Conservation (phyloP, 192 early-diverging fungal genomes). For the Coemansia nantahalensis region DNA sequence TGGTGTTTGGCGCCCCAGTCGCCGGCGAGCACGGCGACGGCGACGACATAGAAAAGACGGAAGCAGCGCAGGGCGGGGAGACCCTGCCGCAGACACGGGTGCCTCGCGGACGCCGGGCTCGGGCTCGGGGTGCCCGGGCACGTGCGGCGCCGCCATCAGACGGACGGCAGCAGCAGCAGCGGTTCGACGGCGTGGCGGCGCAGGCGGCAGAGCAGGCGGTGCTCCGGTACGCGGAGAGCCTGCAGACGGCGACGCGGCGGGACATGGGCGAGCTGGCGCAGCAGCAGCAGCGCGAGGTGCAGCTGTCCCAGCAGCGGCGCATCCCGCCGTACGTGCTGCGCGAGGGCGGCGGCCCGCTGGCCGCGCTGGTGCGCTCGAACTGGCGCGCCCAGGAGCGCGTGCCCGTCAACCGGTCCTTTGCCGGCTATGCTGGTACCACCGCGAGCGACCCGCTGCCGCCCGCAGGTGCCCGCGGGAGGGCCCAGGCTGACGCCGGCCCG, state of each 20-base stretch:
- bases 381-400: conserved; percentile 6
- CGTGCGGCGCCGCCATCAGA: not conserved
- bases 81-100: too few species aligned
- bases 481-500: not conserved
- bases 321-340: conserved; percentile 32
- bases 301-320: conserved; percentile 13
- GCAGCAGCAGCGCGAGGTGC: conserved; percentile 7
- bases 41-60: too few species aligned
- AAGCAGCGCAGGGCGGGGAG: too few species aligned
- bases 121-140: too few species aligned
- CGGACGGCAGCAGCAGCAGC: not conserved
- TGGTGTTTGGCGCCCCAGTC: conserved; percentile 1
- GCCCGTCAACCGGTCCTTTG: conserved; percentile 26
- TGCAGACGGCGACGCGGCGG: conserved; percentile 27
- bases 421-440: conserved; percentile 6
- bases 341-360: not conserved
- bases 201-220: conserved; percentile 15
- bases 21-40: too few species aligned
- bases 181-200: not conserved
- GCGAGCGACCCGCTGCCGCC: not conserved
- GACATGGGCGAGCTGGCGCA: conserved; percentile 14
- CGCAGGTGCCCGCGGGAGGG: too few species aligned
- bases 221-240: conserved; percentile 38
- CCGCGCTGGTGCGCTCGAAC: conserved; percentile 9
- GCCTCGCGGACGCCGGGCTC: too few species aligned